phyloP scores from a whole-genome alignment of 73 alveolate genomes.

The Uronychia binucleata region DNA sequence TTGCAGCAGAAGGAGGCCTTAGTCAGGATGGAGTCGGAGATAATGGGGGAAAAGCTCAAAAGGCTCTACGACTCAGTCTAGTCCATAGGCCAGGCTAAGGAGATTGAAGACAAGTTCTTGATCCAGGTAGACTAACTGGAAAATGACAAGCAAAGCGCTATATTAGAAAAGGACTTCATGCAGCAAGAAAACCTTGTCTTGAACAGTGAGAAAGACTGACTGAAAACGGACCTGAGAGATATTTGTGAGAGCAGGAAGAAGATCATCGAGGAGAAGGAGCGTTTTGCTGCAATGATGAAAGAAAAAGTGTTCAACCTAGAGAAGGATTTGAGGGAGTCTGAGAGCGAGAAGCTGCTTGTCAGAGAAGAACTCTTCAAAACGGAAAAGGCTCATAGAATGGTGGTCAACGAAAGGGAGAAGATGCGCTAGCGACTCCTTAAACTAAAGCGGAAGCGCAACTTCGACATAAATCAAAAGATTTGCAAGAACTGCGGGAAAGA shows the following conservation, averaged over 20 bases:
- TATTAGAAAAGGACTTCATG: not conserved
- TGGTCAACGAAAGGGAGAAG: constrained; percentile 36
- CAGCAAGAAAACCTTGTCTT: constrained; percentile 5
- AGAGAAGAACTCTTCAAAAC: constrained; percentile 27
- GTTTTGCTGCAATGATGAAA: constrained; percentile 9
- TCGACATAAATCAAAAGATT: constrained; percentile 46
- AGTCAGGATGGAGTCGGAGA: constrained; percentile 20
- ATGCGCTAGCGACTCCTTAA: constrained; percentile 41
- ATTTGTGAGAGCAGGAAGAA: constrained; percentile 15
- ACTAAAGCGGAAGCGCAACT: constrained; percentile 31
- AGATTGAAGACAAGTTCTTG: constrained; percentile 6
- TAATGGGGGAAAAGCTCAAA: constrained; percentile 6
- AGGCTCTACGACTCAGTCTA: not conserved
- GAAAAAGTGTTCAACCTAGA: constrained; percentile 28
- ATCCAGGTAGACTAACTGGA: not conserved
- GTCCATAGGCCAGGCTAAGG: constrained; percentile 17
- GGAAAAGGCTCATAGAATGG: constrained; percentile 23
- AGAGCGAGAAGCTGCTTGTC: constrained; percentile 16
- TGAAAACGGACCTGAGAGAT: constrained; percentile 19
- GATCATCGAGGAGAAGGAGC: constrained; percentile 33
- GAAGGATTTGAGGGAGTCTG: constrained; percentile 5
- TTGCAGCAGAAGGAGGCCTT: constrained; percentile 12
- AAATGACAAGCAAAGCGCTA: not conserved
- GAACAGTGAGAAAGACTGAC: no score
- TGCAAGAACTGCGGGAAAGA: constrained; percentile 67